phyloP scores from a whole-genome alignment of 139 green algal species.

The Microglena sp. region DNA sequence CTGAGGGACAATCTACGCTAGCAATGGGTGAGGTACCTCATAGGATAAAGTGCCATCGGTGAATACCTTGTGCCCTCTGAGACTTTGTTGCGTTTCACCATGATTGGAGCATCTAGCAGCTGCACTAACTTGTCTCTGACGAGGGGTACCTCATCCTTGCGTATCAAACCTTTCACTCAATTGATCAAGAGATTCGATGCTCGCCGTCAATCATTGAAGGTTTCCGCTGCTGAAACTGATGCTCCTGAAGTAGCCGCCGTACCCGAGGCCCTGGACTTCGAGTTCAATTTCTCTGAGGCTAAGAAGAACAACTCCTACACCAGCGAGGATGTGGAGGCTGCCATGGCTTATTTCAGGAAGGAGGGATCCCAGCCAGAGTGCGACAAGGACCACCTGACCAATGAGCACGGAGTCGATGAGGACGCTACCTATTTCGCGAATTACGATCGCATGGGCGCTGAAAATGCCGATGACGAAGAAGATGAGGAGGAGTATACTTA shows the following conservation, averaged over 20 bases:
- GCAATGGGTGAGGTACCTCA: too few species aligned
- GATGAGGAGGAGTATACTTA: slow-evolving; percentile 4
- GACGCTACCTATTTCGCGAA: background rate
- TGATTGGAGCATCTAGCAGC: too few species aligned
- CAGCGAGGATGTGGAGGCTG: slow-evolving; percentile 25
- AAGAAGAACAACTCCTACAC: slow-evolving; percentile 34
- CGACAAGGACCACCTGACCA: slow-evolving; percentile 20
- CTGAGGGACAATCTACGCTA: too few species aligned
- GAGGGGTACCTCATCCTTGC: too few species aligned
- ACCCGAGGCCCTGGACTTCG: slow-evolving; percentile 15
- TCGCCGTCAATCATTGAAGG: too few species aligned
- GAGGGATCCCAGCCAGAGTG: slow-evolving; percentile 7
- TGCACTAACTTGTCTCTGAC: too few species aligned
- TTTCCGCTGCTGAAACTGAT: slow-evolving; percentile 12
- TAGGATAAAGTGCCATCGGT: too few species aligned
- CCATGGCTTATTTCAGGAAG: slow-evolving; percentile 17
- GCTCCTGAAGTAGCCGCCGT: slow-evolving; percentile 5
- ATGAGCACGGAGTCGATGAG: too few species aligned
- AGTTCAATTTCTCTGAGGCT: slow-evolving; percentile 29
- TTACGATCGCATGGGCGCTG: slow-evolving; percentile 9
- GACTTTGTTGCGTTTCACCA: too few species aligned
- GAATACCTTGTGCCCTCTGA: too few species aligned
- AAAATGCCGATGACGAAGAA: slow-evolving; percentile 5
- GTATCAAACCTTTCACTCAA: too few species aligned
- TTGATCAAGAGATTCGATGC: too few species aligned